Conservation (phyloP, 2,329 filamentous ascomycete species). For the Grosmannia serpens region DNA sequence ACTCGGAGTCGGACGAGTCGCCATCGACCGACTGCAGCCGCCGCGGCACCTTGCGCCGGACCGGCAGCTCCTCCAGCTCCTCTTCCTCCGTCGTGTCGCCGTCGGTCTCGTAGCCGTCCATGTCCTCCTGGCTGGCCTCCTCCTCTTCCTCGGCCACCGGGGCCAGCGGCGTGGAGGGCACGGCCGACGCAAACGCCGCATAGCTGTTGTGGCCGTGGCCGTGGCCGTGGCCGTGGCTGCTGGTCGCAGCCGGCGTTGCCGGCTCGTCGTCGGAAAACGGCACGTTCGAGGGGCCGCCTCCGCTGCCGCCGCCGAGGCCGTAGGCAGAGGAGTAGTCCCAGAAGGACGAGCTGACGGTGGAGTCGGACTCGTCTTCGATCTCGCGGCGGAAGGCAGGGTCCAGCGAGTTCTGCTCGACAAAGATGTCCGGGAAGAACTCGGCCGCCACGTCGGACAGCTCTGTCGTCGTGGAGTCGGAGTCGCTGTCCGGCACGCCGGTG, state of each 20-base stretch:
- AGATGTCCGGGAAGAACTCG: constrained; percentile 66
- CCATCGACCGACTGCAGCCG: constrained; percentile 20
- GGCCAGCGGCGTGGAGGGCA: background rate
- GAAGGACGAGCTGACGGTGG: constrained; percentile 45
- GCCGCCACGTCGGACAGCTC: constrained; percentile 50
- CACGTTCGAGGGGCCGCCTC: constrained; percentile 1
- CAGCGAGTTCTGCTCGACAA: constrained; percentile 61
- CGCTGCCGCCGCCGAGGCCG: constrained; percentile 9
- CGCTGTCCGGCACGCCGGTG: constrained; percentile 52
- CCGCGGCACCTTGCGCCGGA: constrained; percentile 34
- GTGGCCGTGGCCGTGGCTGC: too few relatives aligned
- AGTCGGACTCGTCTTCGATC: constrained; percentile 56
- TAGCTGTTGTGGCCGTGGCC: too few relatives aligned
- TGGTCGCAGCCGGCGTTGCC: too few relatives aligned
- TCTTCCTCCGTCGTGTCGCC: constrained; percentile 53
- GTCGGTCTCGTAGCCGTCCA: constrained; percentile 46
- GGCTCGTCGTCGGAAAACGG: constrained; percentile 21
- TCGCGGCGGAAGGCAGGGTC: constrained; percentile 62
- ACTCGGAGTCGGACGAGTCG: constrained; percentile 38
- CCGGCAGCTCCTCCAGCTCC: constrained; percentile 34
- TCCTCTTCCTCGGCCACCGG: background rate
- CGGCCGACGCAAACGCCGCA: background rate
- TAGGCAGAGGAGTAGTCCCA: constrained; percentile 49
- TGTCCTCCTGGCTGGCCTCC: background rate
- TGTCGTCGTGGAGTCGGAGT: constrained; percentile 46